Evolutionary conservation across 1,284 basidiomycete species (phyloP).

Genomic region (Ceratobasidium sp.): DNA sequence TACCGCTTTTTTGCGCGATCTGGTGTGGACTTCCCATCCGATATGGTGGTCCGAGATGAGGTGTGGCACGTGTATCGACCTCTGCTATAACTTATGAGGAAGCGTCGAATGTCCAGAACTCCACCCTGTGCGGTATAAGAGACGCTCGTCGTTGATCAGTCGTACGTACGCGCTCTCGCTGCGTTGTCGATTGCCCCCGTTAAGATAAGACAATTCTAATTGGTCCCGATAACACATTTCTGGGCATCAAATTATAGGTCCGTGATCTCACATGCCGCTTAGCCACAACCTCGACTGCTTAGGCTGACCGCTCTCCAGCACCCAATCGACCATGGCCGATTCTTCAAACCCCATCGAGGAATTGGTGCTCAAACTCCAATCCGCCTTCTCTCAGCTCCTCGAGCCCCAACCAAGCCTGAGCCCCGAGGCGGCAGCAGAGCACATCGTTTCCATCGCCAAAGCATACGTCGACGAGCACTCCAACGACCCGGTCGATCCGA

Average conservation of each 20-base stretch:
- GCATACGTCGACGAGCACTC: slow-evolving; percentile 13
- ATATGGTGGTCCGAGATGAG: slow-evolving; percentile 15
- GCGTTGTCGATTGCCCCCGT: not conserved
- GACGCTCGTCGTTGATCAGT: not conserved
- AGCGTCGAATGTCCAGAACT: slow-evolving; percentile 3
- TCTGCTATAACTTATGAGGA: slow-evolving; percentile 29
- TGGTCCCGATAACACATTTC: not conserved
- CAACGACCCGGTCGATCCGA: slow-evolving; percentile 12
- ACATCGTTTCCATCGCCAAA: slow-evolving; percentile 1
- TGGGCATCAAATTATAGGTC: not conserved
- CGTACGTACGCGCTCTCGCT: slow-evolving; percentile 1
- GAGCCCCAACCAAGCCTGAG: slow-evolving; percentile 2
- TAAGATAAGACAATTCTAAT: not conserved
- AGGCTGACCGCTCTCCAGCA: not conserved
- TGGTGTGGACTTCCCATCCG: slow-evolving; percentile 12
- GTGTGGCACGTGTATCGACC: slow-evolving; percentile 32
- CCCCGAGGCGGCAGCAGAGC: not conserved
- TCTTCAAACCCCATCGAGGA: slow-evolving; percentile 19
- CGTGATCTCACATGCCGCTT: not conserved
- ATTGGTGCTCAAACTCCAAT: not conserved
- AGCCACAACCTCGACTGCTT: not conserved
- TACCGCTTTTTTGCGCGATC: not conserved
- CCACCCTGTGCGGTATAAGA: slow-evolving; percentile 28
- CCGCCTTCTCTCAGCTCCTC: slow-evolving; percentile 1
- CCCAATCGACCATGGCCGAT: slow-evolving; percentile 12